Base-by-base conservation (phyloP, 192 early-diverging fungal species). In the Chytriomyces sp. region DNA sequence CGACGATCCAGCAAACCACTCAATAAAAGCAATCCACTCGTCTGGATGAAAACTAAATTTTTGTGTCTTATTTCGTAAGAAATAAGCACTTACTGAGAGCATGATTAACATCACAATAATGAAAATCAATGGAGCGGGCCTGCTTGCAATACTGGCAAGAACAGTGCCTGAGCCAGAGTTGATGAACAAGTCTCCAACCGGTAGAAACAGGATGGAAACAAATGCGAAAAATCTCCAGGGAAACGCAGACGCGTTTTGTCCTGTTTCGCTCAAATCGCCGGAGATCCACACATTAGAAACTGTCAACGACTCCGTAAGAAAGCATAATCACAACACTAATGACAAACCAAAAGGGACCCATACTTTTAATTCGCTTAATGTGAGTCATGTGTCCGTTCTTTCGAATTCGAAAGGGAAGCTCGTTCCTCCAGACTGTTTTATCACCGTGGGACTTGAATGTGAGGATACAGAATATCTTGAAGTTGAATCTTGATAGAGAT, bases 221-320 rank as follows among this genome's bases (percentile, higher is more conserved):
- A 64, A 44, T 5, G 49, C 2, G 28, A 44, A 17, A 2, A 44
- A 31, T 28, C 8, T 17, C 62, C 62, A 67, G 55, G 65, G 65
- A 67, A 67, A 67, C 33, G 65, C 44, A 34, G 65, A 67, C 7
- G 65, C 65, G 36, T 67, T 52, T 52, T 37, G 26, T 10, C 65
- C 65, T 6, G 33, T 52, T 17, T 67, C 53, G 0, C 44, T 5
- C n/a, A 52, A 55, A 67, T 67, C 32, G 26, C 65, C 44, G 5
- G 49, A 52, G 4, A 67, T 54, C 65, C 65, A 67, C 6, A 67
- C 34, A 36, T 67, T 67, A 5, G 65, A 52, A 55, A 67, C 65
- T 67, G 52, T 1, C 6, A 22, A 39, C 60, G 38, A 37, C 2
- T 8, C 19, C 38, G 31, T 37, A 14, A 37, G 44, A 19, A 19